These are phyloP conservation scores for Suhomyces canberraensis DNA, from an alignment of 805 yeast genomes.

Conservation along the genomic window DNA sequence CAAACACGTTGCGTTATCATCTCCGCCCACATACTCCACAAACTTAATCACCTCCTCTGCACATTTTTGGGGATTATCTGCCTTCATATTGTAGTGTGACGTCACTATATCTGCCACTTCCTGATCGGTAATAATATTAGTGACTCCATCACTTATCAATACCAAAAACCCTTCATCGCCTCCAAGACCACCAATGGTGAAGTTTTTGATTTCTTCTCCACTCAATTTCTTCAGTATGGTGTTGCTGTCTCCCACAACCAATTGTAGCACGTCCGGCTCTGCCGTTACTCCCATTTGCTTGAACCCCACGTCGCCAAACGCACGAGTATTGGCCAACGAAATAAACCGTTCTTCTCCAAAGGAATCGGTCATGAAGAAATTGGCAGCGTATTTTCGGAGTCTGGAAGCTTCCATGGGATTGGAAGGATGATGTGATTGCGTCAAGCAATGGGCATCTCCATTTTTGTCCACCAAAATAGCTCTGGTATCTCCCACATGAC, in stretches of 20 bases:
- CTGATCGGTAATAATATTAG: conserved; percentile 79
- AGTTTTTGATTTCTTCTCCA: conserved; percentile 29
- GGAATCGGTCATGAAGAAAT: conserved; percentile 76
- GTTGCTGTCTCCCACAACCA: conserved; percentile 56
- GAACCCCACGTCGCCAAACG: conserved; percentile 85
- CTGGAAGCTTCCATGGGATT: conserved; percentile 75
- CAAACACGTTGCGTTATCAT: conserved; percentile 93
- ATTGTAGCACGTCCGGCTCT: conserved; percentile 83
- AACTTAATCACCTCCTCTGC: conserved; percentile 83
- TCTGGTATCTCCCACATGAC: conserved; percentile 92
- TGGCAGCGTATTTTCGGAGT: conserved; percentile 55
- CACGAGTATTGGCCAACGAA: conserved; percentile 83
- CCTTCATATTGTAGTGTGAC: conserved; percentile 59
- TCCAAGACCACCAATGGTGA: conserved; percentile 51
- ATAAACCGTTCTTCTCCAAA: conserved; percentile 89
- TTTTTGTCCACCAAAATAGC: conserved; percentile 78
- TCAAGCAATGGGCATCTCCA: conserved; percentile 77
- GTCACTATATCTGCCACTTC: conserved; percentile 85
- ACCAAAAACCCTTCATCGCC: conserved; percentile 88
- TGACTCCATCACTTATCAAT: conserved; percentile 82
- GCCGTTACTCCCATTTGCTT: conserved; percentile 84
- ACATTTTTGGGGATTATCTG: conserved; percentile 75
- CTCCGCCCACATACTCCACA: conserved; percentile 83
- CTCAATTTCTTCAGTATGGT: conserved; percentile 37
- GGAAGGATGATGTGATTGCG: conserved; percentile 83